Evolutionary conservation across 805 yeast genomes (phyloP).

Genomic region (Blastobotrys terrestris): DNA sequence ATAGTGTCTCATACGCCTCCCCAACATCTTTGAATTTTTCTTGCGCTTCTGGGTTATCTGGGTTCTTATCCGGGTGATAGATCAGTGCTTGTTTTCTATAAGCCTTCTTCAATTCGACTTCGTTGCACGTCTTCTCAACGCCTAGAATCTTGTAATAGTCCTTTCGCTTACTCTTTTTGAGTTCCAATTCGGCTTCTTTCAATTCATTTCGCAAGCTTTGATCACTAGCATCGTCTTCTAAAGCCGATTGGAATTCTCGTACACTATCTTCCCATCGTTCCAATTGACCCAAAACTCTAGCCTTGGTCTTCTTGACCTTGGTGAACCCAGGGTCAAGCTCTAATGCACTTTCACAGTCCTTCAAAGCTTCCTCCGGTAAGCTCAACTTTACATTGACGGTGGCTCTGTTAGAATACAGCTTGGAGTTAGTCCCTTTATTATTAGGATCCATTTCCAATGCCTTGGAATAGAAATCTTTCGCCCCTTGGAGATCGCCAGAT

Average conservation of each 20-base stretch:
- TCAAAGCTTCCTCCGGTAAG: constrained; percentile 69
- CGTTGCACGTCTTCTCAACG: constrained; percentile 45
- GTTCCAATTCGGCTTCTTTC: constrained; percentile 36
- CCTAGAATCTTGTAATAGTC: constrained; percentile 59
- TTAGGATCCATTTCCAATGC: constrained; percentile 63
- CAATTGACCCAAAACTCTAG: constrained; percentile 35
- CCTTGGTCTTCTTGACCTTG: constrained; percentile 46
- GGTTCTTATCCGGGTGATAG: constrained; percentile 80
- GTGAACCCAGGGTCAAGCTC: constrained; percentile 59
- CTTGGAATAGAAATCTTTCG: constrained; percentile 62
- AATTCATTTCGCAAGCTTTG: constrained; percentile 31
- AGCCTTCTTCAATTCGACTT: constrained; percentile 61
- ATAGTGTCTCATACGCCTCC: constrained; percentile 76
- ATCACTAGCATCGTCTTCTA: constrained; percentile 35
- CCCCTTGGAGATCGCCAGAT: constrained; percentile 54
- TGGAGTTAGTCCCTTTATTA: constrained; percentile 43
- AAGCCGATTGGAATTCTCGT: constrained; percentile 31
- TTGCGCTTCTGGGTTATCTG: constrained; percentile 62
- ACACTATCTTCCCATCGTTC: constrained; percentile 37
- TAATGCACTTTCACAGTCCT: constrained; percentile 67
- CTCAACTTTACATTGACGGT: constrained; percentile 77
- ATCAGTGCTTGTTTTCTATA: constrained; percentile 66
- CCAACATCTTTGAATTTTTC: constrained; percentile 92
- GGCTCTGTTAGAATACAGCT: constrained; percentile 77
- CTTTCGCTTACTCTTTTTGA: constrained; percentile 35